A percentile compares a stretch with the other conserved stretches of the same genome.
Evolutionary conservation across 2,329 filamentous ascomycete genomes (phyloP).

Genomic region (Rutstroemia sydowiana): DNA sequence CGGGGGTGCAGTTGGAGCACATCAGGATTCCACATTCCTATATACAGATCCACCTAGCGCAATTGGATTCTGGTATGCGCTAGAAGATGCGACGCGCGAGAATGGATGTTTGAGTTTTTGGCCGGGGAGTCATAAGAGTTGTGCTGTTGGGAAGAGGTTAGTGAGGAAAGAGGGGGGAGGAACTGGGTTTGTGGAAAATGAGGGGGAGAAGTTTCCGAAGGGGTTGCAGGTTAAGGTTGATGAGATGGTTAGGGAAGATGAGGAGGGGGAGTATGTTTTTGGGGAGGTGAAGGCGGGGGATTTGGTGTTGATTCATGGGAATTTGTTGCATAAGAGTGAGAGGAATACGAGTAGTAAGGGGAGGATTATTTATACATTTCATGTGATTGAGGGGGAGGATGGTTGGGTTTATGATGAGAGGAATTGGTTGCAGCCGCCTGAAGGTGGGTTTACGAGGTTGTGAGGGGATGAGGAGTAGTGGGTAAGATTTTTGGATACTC

Average conservation of each 20-base stretch:
- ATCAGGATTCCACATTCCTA: conserved; percentile 88
- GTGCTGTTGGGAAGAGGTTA: conserved; percentile 64
- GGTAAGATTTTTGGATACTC: too few relatives aligned
- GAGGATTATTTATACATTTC: conserved; percentile 94
- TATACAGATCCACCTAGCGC: conserved; percentile 85
- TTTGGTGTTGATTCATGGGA: conserved; percentile 90
- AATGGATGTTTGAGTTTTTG: conserved; percentile 90
- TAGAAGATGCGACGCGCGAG: conserved; percentile 79
- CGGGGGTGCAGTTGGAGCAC: conserved; percentile 80
- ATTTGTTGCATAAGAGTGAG: conserved; percentile 93
- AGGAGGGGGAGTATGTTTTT: conserved; percentile 58
- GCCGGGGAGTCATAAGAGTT: conserved; percentile 70
- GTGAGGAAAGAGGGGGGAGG: conserved; percentile 53
- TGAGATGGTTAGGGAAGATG: conserved; percentile 19
- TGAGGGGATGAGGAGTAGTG: neutral
- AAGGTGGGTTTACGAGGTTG: conserved; percentile 59
- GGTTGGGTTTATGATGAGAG: conserved; percentile 66
- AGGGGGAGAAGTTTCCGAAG: conserved; percentile 56
- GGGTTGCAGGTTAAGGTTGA: conserved; percentile 38
- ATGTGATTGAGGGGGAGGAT: conserved; percentile 76
- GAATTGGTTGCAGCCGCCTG: conserved; percentile 90
- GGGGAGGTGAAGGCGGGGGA: conserved; percentile 87
- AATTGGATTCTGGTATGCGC: conserved; percentile 94
- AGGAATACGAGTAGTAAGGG: conserved; percentile 81
- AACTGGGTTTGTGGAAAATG: conserved; percentile 66